These are phyloP conservation scores for Neodidymelliopsis sp. DNA, from an alignment of 2,329 filamentous ascomycete genomes.

Conservation along the genomic window DNA sequence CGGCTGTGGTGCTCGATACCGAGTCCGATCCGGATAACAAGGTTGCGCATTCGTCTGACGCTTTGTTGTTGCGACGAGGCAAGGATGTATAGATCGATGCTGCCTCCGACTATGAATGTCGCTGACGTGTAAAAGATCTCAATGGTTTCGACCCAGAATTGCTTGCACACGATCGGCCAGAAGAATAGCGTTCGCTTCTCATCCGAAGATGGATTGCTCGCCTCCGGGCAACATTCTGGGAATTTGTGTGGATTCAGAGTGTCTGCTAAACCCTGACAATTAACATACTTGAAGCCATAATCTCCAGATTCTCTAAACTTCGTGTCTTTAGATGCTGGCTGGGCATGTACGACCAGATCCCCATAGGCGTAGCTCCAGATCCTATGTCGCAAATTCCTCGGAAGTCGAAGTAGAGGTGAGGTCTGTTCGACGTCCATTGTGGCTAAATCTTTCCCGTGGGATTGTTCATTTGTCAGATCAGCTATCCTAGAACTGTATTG, in stretches of 20 bases:
- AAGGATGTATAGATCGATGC: conserved; percentile 11
- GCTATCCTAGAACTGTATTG: background rate
- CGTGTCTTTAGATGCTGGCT: background rate
- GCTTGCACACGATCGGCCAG: conserved; percentile 14
- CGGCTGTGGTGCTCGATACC: conserved; percentile 12
- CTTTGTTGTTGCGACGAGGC: conserved; percentile 9
- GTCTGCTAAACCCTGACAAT: background rate
- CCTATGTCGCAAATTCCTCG: background rate
- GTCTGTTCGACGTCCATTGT: background rate
- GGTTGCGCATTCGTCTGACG: conserved; percentile 11
- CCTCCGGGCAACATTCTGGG: conserved; percentile 1
- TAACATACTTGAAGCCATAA: conserved; percentile 5
- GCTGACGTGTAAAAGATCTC: conserved; percentile 1
- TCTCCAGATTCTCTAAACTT: conserved; percentile 5
- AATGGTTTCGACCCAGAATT: conserved; percentile 8
- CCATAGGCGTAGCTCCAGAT: conserved; percentile 11
- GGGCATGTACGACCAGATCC: conserved; percentile 1
- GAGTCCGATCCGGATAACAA: conserved; percentile 2
- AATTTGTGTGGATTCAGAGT: background rate
- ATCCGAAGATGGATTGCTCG: background rate
- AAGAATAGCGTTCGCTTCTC: conserved; percentile 1
- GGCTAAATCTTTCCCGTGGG: no score
- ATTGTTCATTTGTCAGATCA: no score
- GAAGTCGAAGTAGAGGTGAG: background rate
- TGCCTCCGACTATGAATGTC: conserved; percentile 6